Evolutionary conservation across 23 red algal genomes (phyloP).

Genomic region (Gracilaria domingensis): DNA sequence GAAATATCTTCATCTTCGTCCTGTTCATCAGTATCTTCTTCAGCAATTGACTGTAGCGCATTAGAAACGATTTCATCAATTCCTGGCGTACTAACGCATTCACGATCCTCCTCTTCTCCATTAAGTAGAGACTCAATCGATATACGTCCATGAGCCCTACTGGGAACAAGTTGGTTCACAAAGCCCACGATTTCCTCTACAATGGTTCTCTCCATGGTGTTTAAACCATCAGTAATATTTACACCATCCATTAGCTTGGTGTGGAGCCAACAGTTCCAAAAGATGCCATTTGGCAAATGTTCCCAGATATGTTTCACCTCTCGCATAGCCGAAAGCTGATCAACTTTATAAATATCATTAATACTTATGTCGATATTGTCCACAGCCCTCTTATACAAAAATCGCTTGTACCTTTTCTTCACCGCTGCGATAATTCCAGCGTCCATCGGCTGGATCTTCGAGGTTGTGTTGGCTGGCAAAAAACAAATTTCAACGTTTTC

Average conservation of each 20-base stretch:
- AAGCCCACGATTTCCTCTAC: no score
- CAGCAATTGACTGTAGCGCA: no score
- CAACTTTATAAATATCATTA: slow-evolving; percentile 28
- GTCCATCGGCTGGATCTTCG: slow-evolving; percentile 55
- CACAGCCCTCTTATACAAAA: slow-evolving; percentile 2
- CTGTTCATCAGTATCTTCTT: no score
- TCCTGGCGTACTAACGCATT: no score
- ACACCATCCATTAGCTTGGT: background rate
- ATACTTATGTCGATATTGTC: background rate
- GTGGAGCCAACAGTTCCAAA: slow-evolving; percentile 13
- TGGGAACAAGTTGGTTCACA: no score
- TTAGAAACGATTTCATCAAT: no score
- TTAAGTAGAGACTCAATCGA: no score
- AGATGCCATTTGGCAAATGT: background rate
- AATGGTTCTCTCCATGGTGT: no score
- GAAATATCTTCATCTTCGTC: no score
- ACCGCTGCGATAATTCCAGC: slow-evolving; percentile 21
- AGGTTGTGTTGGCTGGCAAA: slow-evolving; percentile 38
- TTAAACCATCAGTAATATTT: no score
- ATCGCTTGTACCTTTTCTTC: background rate
- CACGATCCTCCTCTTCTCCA: no score
- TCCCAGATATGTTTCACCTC: background rate
- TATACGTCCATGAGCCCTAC: no score
- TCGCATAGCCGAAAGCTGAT: slow-evolving; percentile 24
- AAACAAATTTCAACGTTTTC: background rate